Percentiles rank a stretch among this genome's conserved stretches.
Conservation (phyloP, 495 filamentous ascomycete species). For the Apiosordaria backusii region DNA sequence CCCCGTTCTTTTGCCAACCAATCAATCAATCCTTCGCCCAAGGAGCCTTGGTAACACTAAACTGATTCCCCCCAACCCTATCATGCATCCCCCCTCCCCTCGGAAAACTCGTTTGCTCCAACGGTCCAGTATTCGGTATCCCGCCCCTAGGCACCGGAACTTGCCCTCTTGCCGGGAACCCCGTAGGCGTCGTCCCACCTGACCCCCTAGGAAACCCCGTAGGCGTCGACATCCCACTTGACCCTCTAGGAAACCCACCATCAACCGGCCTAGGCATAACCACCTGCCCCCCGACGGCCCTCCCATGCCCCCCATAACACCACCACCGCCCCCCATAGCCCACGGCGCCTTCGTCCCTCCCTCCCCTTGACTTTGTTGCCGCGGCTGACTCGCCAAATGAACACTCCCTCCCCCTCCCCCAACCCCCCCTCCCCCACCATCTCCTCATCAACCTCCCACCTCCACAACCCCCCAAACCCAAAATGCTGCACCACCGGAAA, state of each 20-base stretch:
- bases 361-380: conserved; percentile 7
- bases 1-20: no score
- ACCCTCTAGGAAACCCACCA: not conserved
- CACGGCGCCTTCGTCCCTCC: conserved; percentile 27
- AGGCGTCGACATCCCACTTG: not conserved
- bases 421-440: conserved; percentile 44
- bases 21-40: conserved; percentile 24
- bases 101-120: conserved; percentile 23
- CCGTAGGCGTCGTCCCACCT: not conserved
- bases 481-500: conserved; percentile 98
- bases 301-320: conserved; percentile 1
- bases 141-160: conserved; percentile 21
- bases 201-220: not conserved
- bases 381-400: conserved; percentile 59
- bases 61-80: conserved; percentile 22
- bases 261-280: not conserved
- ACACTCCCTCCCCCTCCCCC: conserved; percentile 37
- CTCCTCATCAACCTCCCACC: conserved; percentile 71
- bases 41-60: conserved; percentile 33
- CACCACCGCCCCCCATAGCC: conserved; percentile 5
- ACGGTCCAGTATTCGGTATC: conserved; percentile 22
- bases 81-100: conserved; percentile 27
- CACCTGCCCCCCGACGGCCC: not conserved
- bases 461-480: conserved; percentile 81
- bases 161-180: not conserved